Base-by-base conservation (phyloP, 495 filamentous ascomycete genomes). In the Apiosordaria backusii region DNA sequence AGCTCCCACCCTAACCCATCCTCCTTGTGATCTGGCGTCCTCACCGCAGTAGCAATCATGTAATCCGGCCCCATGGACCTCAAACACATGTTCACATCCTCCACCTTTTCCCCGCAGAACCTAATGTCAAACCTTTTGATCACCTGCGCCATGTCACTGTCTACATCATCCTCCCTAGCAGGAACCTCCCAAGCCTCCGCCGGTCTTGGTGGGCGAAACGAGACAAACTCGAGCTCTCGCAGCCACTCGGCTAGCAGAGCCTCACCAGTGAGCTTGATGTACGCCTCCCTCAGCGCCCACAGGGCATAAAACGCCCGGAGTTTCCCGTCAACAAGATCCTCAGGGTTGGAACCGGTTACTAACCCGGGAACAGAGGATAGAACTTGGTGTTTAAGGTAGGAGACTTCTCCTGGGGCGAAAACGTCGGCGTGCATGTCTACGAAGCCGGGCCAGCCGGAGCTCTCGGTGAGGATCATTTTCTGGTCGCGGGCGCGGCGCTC, bases 251-350 rank as follows among this genome's bases (percentile, higher is more conserved):
- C 92, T 40, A 96, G 78, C 59, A 97, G 79, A 19, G 91, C 93
- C 70, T 96, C 92, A 27, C 93, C 93, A 9, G 91, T 92, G 85
- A 97, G 86, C 84, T 97, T 97, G 68, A 97, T 87, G 78, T 93
- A 97, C 0, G 93, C 90, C 78, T 97, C 93, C 69, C 95, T 90
- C 62, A 95, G 81, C 63, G 89, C 92, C 91, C 92, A 97, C 68
- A 89, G 90, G 2, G 92, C 87, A 71, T 95, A 97, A 76, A 97
- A 97, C 4, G 87, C 80, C 2, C 93, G 82, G 53, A 96, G 79
- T 71, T 75, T 76, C 45, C 64, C 75, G 58, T 79, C 78, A 3
- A 67, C 50, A 2, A 68, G 63, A 55, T 72, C 67, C 53, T 73
- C 75, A 22, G 59, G 64, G 16, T 55, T 55, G 2, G 69, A 61